Conservation (phyloP, 345 rosid genomes). For the Lepidium sativum region DNA sequence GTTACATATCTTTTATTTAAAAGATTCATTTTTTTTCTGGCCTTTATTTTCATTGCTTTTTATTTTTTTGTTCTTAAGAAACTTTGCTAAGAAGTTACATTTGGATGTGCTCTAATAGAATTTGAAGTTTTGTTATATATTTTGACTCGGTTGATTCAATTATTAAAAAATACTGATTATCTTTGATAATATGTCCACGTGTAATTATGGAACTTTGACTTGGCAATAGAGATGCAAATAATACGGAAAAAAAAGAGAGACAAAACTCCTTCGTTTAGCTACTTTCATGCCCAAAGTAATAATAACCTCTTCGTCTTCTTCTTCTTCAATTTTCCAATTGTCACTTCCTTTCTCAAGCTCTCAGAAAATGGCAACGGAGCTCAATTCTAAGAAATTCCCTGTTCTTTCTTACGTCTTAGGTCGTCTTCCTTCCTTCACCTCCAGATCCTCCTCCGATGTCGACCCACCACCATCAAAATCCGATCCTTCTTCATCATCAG, state of each 20-base stretch:
- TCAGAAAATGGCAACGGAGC: constrained; percentile 34
- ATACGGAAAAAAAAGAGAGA: not conserved
- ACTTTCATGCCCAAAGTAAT: constrained; percentile 8
- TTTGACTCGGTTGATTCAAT: no score
- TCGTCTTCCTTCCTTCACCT: constrained; percentile 58
- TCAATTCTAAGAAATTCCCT: constrained; percentile 58
- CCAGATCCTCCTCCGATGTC: constrained; percentile 31
- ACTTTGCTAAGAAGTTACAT: no score
- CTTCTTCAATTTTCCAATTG: not conserved
- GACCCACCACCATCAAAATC: constrained; percentile 25
- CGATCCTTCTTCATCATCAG: constrained; percentile 29
- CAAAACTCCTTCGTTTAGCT: not conserved
- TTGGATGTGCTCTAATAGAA: no score
- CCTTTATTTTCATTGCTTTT: no score
- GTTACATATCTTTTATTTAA: no score
- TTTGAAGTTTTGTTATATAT: no score
- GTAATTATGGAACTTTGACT: constrained; percentile 15
- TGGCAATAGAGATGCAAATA: constrained; percentile 15
- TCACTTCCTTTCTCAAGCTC: not conserved
- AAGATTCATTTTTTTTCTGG: no score
- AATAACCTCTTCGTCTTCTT: not conserved
- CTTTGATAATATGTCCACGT: no score
- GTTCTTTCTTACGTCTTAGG: constrained; percentile 80
- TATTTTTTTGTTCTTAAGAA: no score
- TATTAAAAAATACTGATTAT: no score